Evolutionary conservation across 495 filamentous ascomycete species (phyloP), one percentile per base, ranked within the genome.

Genomic region (Podospora fimiseda): DNA sequence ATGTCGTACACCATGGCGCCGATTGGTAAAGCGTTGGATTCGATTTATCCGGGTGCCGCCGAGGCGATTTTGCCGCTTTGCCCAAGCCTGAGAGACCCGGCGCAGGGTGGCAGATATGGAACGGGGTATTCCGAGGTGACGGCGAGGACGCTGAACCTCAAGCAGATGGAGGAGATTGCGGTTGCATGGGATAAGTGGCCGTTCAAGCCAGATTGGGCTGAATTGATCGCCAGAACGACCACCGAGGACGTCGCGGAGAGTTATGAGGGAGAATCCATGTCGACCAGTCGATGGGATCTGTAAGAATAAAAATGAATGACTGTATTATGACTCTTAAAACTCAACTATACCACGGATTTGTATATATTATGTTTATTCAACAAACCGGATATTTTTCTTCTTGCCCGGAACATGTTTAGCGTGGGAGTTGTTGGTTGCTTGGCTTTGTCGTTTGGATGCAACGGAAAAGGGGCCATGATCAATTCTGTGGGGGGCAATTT

Each of bases 181-280:
- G 65, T 73, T 52, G 70, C 71, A 9, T 86, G 76, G 74, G 66
- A 74, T 63, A 60, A 69, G 24, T 86, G 82, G 81, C 80, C 81
- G n/a, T 84, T 82, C 44, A 60, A 61, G n/a, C 77, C 78, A 1
- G 50, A 38, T 2, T 73, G 72, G 36, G 13, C 51, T 20, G 70
- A 79, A 41, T 51, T 81, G 30, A 54, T 79, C 4, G 55, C 48
- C 14, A 58, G 66, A 23, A 14, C 39, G 8, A 18, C 24, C 54
- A 24, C 19, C 7, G 44, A 47, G 44, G 58, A 53, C 11, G 58
- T 51, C 0, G 9, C 9, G 0, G 55, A 52, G 2, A 30, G 39
- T 1, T 44, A 55, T 19, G 48, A 44, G 2, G 23, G n/a, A 3
- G 49, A 20, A 5, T 39, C 16, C n/a, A 27, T 23, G 11, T 19